Evolutionary conservation across 1,284 basidiomycete genomes (phyloP), one percentile per base, ranked within the genome.

Genomic region (Malassezia globosa): DNA sequence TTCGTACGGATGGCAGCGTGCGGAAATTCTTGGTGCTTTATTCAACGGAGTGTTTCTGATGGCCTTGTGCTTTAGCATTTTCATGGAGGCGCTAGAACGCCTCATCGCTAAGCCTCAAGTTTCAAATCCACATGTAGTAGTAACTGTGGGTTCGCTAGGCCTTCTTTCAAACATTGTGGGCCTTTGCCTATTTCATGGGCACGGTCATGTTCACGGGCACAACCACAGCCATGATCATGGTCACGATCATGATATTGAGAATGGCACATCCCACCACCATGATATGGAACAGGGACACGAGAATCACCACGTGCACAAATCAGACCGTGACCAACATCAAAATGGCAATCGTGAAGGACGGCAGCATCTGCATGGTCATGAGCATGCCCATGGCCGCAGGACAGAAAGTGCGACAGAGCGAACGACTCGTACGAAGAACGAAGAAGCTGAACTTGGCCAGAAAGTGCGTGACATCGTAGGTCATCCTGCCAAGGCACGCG

Each of bases 1-100:
- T 72, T 85, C 86, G 2, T 94, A 92, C 67, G 88, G 88, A 18
- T 96, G 90, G 89, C 92, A 97, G 74, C 80, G 94, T 49, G 94
- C 94, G n/a, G 94, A 99, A 71, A 94, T 97, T 54, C 79, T 99
- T 7, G 68, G 68, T 37, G 66, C 73, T 0, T 78, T 97, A 38
- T 76, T 96, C 66, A 99, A 99, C 66, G 92, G 94, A 42, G 90
- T 96, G 46, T 96, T 96, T 76, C 80, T 97, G 3, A 76, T 88
- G 40, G 92, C 94, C 0, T 80, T 97, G 1, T 99, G 92, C 75
- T 89, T 95, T 73, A 87, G 88, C 14, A 95, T 99, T 66, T 84
- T 81, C 44, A 76, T 97, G 67, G 92, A 97, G 73, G 92, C 94
- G 5, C 75, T 97, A 38, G 82, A 87, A 58, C 80, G 94, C 27